Percentiles rank a stretch among this genome's conserved stretches.
Conservation (phyloP, 1,284 basidiomycete species). For the Vanrija sp. region DNA sequence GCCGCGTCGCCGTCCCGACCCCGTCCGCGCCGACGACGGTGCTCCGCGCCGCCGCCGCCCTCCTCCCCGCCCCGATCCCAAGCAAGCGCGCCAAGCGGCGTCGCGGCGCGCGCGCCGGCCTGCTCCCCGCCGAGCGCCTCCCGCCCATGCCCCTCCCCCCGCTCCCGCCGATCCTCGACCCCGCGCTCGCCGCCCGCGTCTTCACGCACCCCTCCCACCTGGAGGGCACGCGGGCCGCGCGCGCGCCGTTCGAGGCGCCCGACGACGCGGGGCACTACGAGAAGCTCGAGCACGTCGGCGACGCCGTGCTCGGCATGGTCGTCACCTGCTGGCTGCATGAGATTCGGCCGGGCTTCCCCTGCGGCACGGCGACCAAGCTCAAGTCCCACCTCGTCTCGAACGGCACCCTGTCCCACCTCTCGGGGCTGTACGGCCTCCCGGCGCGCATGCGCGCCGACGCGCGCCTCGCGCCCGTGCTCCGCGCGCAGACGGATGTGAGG, state of each 20-base stretch:
- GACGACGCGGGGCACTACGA: constrained; percentile 32
- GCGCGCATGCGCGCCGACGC: constrained; percentile 32
- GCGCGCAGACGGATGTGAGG: constrained; percentile 39
- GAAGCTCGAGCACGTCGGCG: constrained; percentile 46
- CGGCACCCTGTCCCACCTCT: constrained; percentile 41
- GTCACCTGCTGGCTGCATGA: constrained; percentile 46
- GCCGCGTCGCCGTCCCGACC: background rate
- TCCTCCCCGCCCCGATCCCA: constrained; percentile 31
- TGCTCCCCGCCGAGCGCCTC: constrained; percentile 38
- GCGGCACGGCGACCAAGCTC: constrained; percentile 43
- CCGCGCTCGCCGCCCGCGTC: constrained; percentile 23
- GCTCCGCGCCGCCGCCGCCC: constrained; percentile 2
- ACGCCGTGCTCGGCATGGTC: constrained; percentile 41
- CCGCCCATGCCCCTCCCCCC: constrained; percentile 41
- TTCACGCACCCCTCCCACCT: constrained; percentile 37
- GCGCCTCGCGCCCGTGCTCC: constrained; percentile 29
- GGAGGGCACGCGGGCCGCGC: constrained; percentile 20
- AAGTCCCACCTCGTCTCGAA: constrained; percentile 45
- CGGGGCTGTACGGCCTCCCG: constrained; percentile 40
- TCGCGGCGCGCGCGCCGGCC: constrained; percentile 21
- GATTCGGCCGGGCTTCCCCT: constrained; percentile 33
- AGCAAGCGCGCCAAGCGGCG: constrained; percentile 34
- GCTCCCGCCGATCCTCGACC: constrained; percentile 30
- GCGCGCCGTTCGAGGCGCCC: constrained; percentile 34
- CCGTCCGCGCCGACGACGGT: background rate